Conservation (phyloP, 2,329 filamentous ascomycete species). For the Aspergillus tamarii region DNA sequence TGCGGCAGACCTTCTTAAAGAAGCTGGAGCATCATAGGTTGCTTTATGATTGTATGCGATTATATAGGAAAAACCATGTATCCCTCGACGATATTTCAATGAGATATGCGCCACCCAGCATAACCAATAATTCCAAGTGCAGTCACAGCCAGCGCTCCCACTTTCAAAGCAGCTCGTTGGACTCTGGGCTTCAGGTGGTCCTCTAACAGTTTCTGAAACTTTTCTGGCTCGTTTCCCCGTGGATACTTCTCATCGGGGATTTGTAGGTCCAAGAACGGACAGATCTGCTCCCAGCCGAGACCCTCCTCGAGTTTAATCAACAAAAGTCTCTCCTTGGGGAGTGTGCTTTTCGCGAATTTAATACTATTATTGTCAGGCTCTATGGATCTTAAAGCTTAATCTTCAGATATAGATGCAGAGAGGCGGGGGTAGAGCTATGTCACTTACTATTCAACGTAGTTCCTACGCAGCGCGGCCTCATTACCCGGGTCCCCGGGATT, state of each 20-base stretch:
- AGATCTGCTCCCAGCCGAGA: conserved; percentile 28
- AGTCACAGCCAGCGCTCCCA: neutral
- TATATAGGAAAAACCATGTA: neutral
- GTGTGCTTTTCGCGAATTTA: conserved; percentile 18
- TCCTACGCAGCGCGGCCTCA: conserved; percentile 15
- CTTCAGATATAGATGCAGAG: neutral
- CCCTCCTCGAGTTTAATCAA: conserved; percentile 26
- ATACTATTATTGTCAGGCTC: conserved; percentile 15
- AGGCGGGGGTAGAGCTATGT: neutral
- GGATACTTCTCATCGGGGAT: conserved; percentile 26
- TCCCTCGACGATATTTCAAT: neutral
- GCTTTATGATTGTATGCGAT: neutral
- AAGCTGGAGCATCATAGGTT: neutral
- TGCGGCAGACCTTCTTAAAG: neutral
- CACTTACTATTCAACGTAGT: conserved; percentile 29
- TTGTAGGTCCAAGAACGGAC: conserved; percentile 25
- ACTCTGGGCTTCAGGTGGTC: neutral
- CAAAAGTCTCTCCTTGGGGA: conserved; percentile 24
- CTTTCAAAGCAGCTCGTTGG: neutral
- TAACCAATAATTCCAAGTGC: neutral
- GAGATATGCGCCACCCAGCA: neutral
- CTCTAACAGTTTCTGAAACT: neutral
- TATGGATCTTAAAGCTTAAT: too few relatives aligned
- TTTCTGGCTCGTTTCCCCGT: conserved; percentile 22
- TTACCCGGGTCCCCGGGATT: conserved; percentile 20